Base-by-base conservation (phyloP, 257 asterid genomes). In the Solanum virginianum region DNA sequence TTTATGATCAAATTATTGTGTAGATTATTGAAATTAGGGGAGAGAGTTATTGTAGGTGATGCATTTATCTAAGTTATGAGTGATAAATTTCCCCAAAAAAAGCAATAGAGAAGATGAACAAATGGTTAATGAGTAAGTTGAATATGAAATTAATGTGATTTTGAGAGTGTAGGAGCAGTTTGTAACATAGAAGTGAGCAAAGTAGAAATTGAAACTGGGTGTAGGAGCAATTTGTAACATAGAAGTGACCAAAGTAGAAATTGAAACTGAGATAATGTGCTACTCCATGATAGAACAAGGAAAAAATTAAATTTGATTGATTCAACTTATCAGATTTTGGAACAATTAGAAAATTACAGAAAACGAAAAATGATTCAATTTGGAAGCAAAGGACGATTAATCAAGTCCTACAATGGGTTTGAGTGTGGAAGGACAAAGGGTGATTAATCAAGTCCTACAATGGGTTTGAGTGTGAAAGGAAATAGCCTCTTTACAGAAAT, bases 281-380 rank as follows among this genome's bases (percentile, higher is more conserved):
- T 20, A 57, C 65, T 0, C n/a, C n/a, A n/a, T n/a, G n/a, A n/a
- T n/a, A n/a, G n/a, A 57, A 20, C 2, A 0, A 9, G 65, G 39
- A 36, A 57, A 20, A 57, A 57, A 1, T 3, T 57, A 26, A 20
- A 18, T 56, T 56, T 17, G 22, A 56, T 17, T 17, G 8, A 56
- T 57, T 57, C 65, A 57, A 57, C n/a, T 20, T 59, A 59, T 59
- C 20, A 9, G 29, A 0, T 26, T 0, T 20, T 20, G 10, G 6
- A 59, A 59, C 29, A 9, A 59, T 20, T 59, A 59, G 66, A 59
- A 20, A 59, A 59, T 9, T 59, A 0, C 66, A n/a, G 9, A 43
- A 59, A 59, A n/a, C 29, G 0, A n/a, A n/a, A n/a, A n/a, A 59
- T n/a, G 14, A 59, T 59, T 59, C 29, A 10, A 14, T 59, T 59